Base-by-base conservation (phyloP, 2,329 filamentous ascomycete genomes). In the Sporothrix globosa region DNA sequence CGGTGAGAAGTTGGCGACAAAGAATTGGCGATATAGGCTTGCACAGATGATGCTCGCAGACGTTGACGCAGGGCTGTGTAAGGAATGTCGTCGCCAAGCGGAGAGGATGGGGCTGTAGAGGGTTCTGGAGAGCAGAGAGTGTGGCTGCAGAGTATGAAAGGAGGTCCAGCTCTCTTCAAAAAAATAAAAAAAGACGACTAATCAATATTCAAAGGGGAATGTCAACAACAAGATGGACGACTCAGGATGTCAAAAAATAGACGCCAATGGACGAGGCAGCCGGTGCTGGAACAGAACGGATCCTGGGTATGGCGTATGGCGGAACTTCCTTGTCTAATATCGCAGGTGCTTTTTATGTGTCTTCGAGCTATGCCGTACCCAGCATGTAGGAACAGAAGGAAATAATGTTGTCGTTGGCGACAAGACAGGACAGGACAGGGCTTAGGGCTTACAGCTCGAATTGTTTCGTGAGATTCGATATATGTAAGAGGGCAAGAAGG, bases 361-460 rank as follows among this genome's bases (percentile, higher is more conserved):
- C 17, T 53, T 61, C 63, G 69, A 63, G 61, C 30, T 60, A 67
- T 44, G 65, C 63, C 46, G 56, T 61, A 44, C 44, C 34, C 56
- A 61, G 63, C 61, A 70, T 70, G 69, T 44, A 70, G 69, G 63
- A 70, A 54, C 63, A 27, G 27, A 14, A 14, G n/a, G 21, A 11
- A 30, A 14, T 30, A 30, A 30, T 30, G 27, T 7, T 34, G 7
- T 34, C 9, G 34, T 34, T 6, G 30, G 17, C 17, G 9, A 44
- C 10, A 60, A 27, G 17, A 19, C 27, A 17, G 13, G 2, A 34
- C 4, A 27, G 27, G 11, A 34, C 34, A 17, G 53, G 53, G 24
- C 53, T 7, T 34, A 9, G 14, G 27, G 53, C 27, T 52, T 56
- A 34, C 34, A 34, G 34, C 34, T 5, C 27, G 5, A 30, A 46